Evolutionary conservation across 2,329 filamentous ascomycete genomes (phyloP).

Genomic region (Fusarium sp.): DNA sequence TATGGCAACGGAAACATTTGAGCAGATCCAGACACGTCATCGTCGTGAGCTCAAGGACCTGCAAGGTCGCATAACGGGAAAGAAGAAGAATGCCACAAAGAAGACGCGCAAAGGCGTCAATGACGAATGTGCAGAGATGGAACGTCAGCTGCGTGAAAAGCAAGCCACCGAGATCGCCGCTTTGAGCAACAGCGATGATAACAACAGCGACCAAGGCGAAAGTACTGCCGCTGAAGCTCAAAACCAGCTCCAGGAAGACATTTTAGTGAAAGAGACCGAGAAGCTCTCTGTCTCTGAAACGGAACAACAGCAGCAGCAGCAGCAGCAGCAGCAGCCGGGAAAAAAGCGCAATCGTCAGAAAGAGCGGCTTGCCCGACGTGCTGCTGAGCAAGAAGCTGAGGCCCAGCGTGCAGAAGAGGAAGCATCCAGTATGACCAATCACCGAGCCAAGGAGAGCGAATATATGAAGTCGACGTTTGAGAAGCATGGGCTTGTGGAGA

Average conservation of each 20-base stretch:
- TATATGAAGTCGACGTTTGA: slow-evolving; percentile 75
- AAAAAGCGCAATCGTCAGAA: slow-evolving; percentile 93
- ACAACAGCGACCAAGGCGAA: slow-evolving; percentile 25
- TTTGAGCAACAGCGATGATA: slow-evolving; percentile 44
- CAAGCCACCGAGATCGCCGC: slow-evolving; percentile 69
- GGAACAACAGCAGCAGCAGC: slow-evolving; percentile 9
- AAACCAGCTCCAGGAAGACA: slow-evolving; percentile 12
- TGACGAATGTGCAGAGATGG: slow-evolving; percentile 77
- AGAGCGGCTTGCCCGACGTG: slow-evolving; percentile 86
- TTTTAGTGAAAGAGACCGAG: slow-evolving; percentile 30
- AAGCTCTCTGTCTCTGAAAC: slow-evolving; percentile 35
- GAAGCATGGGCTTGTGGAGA: slow-evolving; percentile 72
- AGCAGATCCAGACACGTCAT: slow-evolving; percentile 81
- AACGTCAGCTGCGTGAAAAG: slow-evolving; percentile 71
- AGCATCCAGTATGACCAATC: slow-evolving; percentile 77
- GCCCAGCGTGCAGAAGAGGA: slow-evolving; percentile 76
- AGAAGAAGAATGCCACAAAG: slow-evolving; percentile 97
- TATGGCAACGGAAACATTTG: slow-evolving; percentile 63
- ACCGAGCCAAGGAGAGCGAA: slow-evolving; percentile 73
- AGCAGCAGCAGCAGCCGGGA: slow-evolving; percentile 34
- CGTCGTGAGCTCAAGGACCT: slow-evolving; percentile 90
- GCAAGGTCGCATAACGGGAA: slow-evolving; percentile 85
- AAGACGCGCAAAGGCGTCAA: slow-evolving; percentile 80
- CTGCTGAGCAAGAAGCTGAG: slow-evolving; percentile 81
- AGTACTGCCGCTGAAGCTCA: slow-evolving; percentile 1